Conservation (phyloP, 2,329 filamentous ascomycete species). For the Zalaria obscura region DNA sequence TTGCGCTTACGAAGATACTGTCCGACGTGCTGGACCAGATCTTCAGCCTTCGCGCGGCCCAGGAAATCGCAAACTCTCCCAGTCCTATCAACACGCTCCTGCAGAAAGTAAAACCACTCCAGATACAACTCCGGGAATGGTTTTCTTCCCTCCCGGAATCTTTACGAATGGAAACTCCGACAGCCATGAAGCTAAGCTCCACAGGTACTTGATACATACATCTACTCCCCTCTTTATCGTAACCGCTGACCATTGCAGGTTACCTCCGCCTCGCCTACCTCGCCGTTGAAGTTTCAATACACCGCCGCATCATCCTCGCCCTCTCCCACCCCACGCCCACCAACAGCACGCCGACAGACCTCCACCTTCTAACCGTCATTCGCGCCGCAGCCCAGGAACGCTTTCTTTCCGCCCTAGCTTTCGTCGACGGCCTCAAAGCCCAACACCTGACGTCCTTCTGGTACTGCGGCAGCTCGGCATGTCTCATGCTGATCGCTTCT, state of each 20-base stretch:
- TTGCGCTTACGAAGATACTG: constrained; percentile 11
- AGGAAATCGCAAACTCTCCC: constrained; percentile 6
- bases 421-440: constrained; percentile 28
- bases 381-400: constrained; percentile 28
- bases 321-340: neutral
- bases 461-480: constrained; percentile 30
- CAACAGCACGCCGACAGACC: constrained; percentile 10
- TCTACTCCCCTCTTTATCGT: neutral
- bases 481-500: constrained; percentile 26
- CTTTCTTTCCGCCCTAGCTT: constrained; percentile 29
- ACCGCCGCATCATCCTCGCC: constrained; percentile 24
- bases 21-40: constrained; percentile 10
- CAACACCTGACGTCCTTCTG: constrained; percentile 33
- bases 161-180: constrained; percentile 13
- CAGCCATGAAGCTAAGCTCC: constrained; percentile 15
- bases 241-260: constrained; percentile 12
- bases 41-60: constrained; percentile 11
- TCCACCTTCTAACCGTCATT: constrained; percentile 21
- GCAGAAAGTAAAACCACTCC: constrained; percentile 12
- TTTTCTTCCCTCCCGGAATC: constrained; percentile 11
- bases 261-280: constrained; percentile 33
- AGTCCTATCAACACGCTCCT: constrained; percentile 9
- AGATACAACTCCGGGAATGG: constrained; percentile 13
- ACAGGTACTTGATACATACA: constrained; percentile 14
- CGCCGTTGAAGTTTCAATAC: constrained; percentile 30